A percentile compares a stretch with the other conserved stretches of the same genome.
Evolutionary conservation across 768 basidiomycete genomes (phyloP).

Genomic region (Neoboletus brunneissimus): DNA sequence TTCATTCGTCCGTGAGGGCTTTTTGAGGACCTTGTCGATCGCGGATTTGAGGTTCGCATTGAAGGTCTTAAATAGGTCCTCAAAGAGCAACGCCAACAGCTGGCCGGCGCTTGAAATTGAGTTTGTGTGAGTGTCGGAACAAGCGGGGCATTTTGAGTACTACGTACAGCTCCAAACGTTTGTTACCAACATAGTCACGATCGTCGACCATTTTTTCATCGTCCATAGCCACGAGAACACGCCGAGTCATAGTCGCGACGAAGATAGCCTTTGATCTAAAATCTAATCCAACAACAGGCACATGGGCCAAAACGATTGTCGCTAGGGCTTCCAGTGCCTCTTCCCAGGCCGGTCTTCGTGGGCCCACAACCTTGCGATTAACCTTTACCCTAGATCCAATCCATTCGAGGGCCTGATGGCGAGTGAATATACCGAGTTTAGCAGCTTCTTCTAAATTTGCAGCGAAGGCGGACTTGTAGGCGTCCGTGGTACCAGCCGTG

Average conservation of each 20-base stretch:
- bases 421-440: constrained; percentile 85
- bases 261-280: constrained; percentile 94
- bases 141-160: constrained; percentile 2
- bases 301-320: constrained; percentile 95
- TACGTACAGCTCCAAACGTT: constrained; percentile 91
- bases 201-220: constrained; percentile 98
- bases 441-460: constrained; percentile 94
- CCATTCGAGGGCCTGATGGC: constrained; percentile 92
- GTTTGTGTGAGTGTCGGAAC: constrained; percentile 9
- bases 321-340: constrained; percentile 96
- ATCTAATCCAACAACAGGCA: constrained; percentile 86
- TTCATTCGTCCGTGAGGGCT: constrained; percentile 89
- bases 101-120: constrained; percentile 81
- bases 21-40: constrained; percentile 97
- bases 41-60: constrained; percentile 92
- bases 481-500: constrained; percentile 88
- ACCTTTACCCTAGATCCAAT: constrained; percentile 92
- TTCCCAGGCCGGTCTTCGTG: constrained; percentile 83
- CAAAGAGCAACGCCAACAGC: constrained; percentile 90
- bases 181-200: constrained; percentile 98
- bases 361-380: constrained; percentile 77
- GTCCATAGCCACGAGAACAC: constrained; percentile 95
- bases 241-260: constrained; percentile 94
- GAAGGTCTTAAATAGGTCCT: constrained; percentile 98
- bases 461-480: constrained; percentile 83